Base-by-base conservation (phyloP, 805 yeast genomes). In the Barnettozyma californica region DNA sequence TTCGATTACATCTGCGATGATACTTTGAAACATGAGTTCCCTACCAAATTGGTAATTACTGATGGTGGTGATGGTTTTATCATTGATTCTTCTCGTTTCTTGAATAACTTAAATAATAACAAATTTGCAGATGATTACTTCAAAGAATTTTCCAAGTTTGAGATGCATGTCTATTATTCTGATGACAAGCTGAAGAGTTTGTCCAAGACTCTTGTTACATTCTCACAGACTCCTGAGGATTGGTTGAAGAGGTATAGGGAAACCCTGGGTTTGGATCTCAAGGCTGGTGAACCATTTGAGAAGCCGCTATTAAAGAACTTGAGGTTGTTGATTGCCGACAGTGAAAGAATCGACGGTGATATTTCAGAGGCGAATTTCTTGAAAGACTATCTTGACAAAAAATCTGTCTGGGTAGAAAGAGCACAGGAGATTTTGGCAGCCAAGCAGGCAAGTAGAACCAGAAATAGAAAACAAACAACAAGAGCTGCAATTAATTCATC, bases 1-100 rank as follows among this genome's bases (percentile, higher is more conserved):
- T 63, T 62, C 35, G 81, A 77, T 52, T 66, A 59, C 48, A 66
- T 80, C 7, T 70, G 86, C 1, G 90, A 84, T 62, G 75, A 75
- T 23, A 75, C 75, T 38, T 64, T 83, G 41, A 59, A 54, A 16
- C 70, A 73, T 36, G 68, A 78, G 1, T 81, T 74, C 41, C 85
- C 87, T 1, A 75, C 87, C 0, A 78, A 74, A 49, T 58, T 80
- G 31, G 69, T 81, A 0, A 45, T 78, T 5, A 59, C 66, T 18
- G 49, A 58, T 10, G 58, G 61, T 1, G 62, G 68, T 25, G 62
- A 62, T 5, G 63, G 65, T 18, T 65, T 68, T 56, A 61, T 56
- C 25, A 60, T 65, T 62, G 68, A 60, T 52, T 53, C 63, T 59
- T 50, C 49, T 50, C 59, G 59, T 60, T 74, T 58, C 48, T 65